A percentile compares a stretch with the other conserved stretches of the same genome.
Conservation (phyloP, 257 asterid species). For the Ballota nigra region DNA sequence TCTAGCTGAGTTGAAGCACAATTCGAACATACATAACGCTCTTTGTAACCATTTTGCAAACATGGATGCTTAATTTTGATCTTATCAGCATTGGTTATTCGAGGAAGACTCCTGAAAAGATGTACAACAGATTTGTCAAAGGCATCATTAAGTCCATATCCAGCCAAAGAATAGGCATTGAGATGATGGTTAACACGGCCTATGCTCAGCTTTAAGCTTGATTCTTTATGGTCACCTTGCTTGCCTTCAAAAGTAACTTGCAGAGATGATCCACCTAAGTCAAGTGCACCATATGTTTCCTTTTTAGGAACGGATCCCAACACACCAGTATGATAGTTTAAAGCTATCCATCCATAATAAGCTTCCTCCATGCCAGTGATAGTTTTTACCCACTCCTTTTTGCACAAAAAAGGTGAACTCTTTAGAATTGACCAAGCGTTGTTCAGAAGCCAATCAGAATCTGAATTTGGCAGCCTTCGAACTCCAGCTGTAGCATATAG, state of each 20-base stretch:
- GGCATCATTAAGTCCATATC: constrained; percentile 96
- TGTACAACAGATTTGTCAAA: constrained; percentile 86
- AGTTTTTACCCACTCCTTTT: constrained; percentile 89
- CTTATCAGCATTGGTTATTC: constrained; percentile 50
- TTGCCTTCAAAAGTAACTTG: constrained; percentile 89
- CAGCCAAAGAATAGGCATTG: constrained; percentile 86
- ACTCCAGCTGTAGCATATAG: constrained; percentile 97
- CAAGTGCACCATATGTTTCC: constrained; percentile 92
- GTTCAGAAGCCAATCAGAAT: constrained; percentile 91
- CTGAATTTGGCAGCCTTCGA: constrained; percentile 82
- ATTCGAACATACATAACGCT: constrained; percentile 58
- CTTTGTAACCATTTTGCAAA: constrained; percentile 80
- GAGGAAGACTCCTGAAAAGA: constrained; percentile 65
- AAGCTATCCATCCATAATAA: constrained; percentile 92
- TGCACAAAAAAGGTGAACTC: constrained; percentile 71
- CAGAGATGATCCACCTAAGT: constrained; percentile 95
- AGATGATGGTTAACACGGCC: constrained; percentile 82
- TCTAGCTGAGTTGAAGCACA: constrained; percentile 51
- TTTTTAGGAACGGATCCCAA: constrained; percentile 71
- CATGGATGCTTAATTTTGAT: constrained; percentile 85
- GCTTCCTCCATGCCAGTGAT: constrained; percentile 94
- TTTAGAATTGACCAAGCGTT: constrained; percentile 79
- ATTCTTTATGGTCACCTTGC: constrained; percentile 39
- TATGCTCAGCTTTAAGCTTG: constrained; percentile 71
- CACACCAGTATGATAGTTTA: constrained; percentile 72